Evolutionary conservation across 139 green algal genomes (phyloP).

Genomic region (Micromonas commoda): DNA sequence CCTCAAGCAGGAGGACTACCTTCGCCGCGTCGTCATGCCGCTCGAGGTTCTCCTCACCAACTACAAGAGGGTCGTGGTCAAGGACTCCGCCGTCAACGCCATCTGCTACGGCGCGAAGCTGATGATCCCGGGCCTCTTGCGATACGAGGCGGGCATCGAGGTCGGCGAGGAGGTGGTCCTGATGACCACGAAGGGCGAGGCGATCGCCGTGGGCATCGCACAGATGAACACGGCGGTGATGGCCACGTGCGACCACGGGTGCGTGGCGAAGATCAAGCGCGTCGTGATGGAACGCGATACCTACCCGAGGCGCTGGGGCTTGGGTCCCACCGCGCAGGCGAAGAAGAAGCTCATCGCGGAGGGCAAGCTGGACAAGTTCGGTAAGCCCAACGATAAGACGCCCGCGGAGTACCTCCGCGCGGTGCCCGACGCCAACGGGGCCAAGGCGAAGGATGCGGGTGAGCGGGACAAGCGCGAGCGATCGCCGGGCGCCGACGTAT

Average conservation of each 20-base stretch:
- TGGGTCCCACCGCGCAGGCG: slow-evolving; percentile 83
- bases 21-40: slow-evolving; percentile 87
- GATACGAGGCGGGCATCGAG: slow-evolving; percentile 80
- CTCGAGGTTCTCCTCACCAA: slow-evolving; percentile 89
- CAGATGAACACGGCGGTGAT: slow-evolving; percentile 95
- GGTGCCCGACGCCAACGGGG: slow-evolving; percentile 46
- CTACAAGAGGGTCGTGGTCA: slow-evolving; percentile 95
- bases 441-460: slow-evolving; percentile 2
- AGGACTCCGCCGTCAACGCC: slow-evolving; percentile 96
- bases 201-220: slow-evolving; percentile 86
- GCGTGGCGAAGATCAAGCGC: slow-evolving; percentile 93
- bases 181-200: slow-evolving; percentile 99
- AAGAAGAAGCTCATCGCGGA: slow-evolving; percentile 97
- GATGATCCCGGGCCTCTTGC: slow-evolving; percentile 93
- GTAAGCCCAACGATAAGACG: slow-evolving; percentile 87
- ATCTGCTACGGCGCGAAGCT: slow-evolving; percentile 99
- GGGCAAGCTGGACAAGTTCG: slow-evolving; percentile 95
- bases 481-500: background rate
- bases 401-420: slow-evolving; percentile 82
- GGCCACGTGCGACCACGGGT: slow-evolving; percentile 88
- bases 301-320: slow-evolving; percentile 90
- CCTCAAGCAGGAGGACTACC: slow-evolving; percentile 84
- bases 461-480: background rate
- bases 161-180: slow-evolving; percentile 92
- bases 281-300: slow-evolving; percentile 99